Conservation (phyloP, 352 stramenopile species). For the Phytophthora pisi region DNA sequence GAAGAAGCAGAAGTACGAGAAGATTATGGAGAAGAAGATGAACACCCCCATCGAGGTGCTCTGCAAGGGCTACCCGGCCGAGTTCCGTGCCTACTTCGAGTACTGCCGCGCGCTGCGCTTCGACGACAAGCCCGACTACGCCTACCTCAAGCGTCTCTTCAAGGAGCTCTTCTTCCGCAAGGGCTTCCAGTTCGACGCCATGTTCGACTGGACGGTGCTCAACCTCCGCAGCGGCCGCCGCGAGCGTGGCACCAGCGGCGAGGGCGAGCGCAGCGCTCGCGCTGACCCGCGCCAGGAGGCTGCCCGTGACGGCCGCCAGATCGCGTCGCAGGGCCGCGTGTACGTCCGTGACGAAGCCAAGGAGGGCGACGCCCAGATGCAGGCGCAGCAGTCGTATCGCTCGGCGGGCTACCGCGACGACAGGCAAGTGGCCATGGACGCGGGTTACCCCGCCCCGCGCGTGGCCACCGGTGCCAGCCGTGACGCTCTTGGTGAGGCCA, state of each 20-base stretch:
- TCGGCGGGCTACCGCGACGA: slow-evolving; percentile 60
- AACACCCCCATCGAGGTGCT: slow-evolving; percentile 92
- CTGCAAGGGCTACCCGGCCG: slow-evolving; percentile 94
- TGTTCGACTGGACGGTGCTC: slow-evolving; percentile 99
- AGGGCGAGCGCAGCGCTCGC: slow-evolving; percentile 70
- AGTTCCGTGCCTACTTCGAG: slow-evolving; percentile 98
- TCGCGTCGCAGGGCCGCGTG: slow-evolving; percentile 64
- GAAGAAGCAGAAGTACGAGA: slow-evolving; percentile 97
- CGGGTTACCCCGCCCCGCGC: slow-evolving; percentile 62
- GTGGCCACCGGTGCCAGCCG: slow-evolving; percentile 69
- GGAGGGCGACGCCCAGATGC: slow-evolving; percentile 56
- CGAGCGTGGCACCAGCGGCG: slow-evolving; percentile 63
- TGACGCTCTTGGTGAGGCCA: slow-evolving; percentile 63
- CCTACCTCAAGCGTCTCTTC: slow-evolving; percentile 95
- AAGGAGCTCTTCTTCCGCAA: slow-evolving; percentile 99
- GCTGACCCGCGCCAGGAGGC: slow-evolving; percentile 61
- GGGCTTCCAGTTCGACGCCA: slow-evolving; percentile 98
- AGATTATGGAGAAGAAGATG: slow-evolving; percentile 99
- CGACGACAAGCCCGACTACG: slow-evolving; percentile 90
- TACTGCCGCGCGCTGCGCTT: slow-evolving; percentile 87
- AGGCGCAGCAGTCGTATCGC: slow-evolving; percentile 58
- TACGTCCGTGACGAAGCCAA: slow-evolving; percentile 76
- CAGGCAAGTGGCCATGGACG: slow-evolving; percentile 52
- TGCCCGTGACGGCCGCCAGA: slow-evolving; percentile 48
- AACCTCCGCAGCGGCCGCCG: slow-evolving; percentile 76